Evolutionary conservation across 805 yeast species (phyloP), one percentile per base, ranked within the genome.

Genomic region (Barnettozyma californica): DNA sequence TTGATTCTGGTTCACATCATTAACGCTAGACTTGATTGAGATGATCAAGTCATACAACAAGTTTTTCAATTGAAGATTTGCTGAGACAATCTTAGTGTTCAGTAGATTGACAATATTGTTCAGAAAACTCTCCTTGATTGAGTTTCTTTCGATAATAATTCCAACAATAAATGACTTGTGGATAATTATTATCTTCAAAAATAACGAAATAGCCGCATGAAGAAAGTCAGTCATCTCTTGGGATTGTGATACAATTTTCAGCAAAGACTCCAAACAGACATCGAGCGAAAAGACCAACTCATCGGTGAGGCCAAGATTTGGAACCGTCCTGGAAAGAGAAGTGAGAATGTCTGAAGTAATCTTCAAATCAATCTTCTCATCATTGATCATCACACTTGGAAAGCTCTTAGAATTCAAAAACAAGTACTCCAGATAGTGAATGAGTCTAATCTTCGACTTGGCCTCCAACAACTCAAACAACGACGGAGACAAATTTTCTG

Each of bases 31-130:
- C 58, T 80, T 81, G 57, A 81, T 66, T 1, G 84, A 73, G 9
- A 80, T 64, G 33, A 83, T 64, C 47, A 81, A 71, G 58, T 83
- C 88, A 59, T 81, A 80, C 1, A 82, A 64, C 52, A 82, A 62
- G 44, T 81, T 81, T 53, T 74, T 74, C 45, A 82, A 59, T 52
- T 76, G 80, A 23, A 74, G 75, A 53, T 76, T 68, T 34, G 65
- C 57, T 41, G 69, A 61, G 56, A 81, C 67, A 27, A 73, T 66
- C 5, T 67, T 59, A 10, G 78, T 69, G 41, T 73, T 69, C 50
- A 79, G 67, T 14, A 83, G 54, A 10, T 66, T 65, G 10, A 76
- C 70, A 57, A 81, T 62, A 50, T 74, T 74, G 52, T 70, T 68
- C 50, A 80, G 59, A 46, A 82, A 77, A 9, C 58, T 66, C 47